These are phyloP conservation scores for Lichtheimia ramosa DNA, from an alignment of 371 early-diverging fungal species.

Conservation along the genomic window DNA sequence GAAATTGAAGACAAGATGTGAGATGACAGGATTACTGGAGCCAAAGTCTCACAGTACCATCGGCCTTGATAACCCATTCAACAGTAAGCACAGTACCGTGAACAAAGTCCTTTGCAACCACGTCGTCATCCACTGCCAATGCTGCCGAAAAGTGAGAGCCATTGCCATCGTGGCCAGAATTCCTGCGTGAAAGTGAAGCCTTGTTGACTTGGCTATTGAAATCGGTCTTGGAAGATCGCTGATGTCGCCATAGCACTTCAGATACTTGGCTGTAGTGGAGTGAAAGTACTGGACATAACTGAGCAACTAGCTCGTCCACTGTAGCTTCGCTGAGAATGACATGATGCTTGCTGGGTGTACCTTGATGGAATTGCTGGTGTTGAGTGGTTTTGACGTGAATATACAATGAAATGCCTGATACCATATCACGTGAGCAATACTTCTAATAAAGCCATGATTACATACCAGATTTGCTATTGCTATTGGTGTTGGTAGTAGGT, in stretches of 20 bases:
- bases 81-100: constrained; percentile 1
- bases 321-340: constrained; percentile 6
- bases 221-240: background rate
- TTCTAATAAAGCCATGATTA: background rate
- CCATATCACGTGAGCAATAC: background rate
- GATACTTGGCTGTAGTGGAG: constrained; percentile 17
- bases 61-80: constrained; percentile 23
- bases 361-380: background rate
- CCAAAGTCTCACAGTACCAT: constrained; percentile 12
- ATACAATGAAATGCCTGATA: background rate
- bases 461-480: background rate
- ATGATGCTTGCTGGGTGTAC: constrained; percentile 1
- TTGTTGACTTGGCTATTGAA: background rate
- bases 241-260: constrained; percentile 18
- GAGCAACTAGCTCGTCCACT: constrained; percentile 7
- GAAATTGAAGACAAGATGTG: background rate
- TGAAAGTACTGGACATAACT: constrained; percentile 17
- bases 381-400: background rate
- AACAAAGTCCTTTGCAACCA: constrained; percentile 2
- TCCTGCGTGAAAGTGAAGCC: constrained; percentile 1
- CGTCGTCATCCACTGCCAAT: constrained; percentile 2
- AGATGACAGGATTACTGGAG: background rate
- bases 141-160: background rate
- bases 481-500: background rate
- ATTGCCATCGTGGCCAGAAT: background rate